phyloP scores from a whole-genome alignment of 352 stramenopile genomes.

The Blastocystis sp. region DNA sequence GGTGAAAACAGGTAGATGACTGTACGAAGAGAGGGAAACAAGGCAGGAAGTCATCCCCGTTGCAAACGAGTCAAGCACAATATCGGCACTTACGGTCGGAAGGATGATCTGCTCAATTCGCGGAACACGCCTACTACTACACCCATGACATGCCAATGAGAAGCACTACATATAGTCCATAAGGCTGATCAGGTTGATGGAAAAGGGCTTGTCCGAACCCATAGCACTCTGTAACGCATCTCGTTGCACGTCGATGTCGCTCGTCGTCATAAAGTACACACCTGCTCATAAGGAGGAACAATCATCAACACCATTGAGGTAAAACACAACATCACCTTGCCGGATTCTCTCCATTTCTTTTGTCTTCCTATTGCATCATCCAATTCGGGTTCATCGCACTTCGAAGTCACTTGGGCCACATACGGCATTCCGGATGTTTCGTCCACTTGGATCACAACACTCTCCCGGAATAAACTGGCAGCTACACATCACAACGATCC shows the following conservation, averaged over 20 bases:
- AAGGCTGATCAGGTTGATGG: not conserved
- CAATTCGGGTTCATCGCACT: not conserved
- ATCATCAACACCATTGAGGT: constrained; percentile 18
- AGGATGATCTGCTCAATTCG: constrained; percentile 34
- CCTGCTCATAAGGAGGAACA: not conserved
- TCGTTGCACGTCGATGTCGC: not conserved
- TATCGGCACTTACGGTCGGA: not conserved
- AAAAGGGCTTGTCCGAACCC: not conserved
- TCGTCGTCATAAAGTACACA: constrained; percentile 7
- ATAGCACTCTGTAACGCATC: not conserved
- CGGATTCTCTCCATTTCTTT: constrained; percentile 11
- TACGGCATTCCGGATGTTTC: not conserved
- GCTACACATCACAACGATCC: not conserved
- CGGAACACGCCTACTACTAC: constrained; percentile 4
- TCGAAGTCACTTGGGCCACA: not conserved
- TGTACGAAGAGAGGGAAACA: constrained; percentile 36
- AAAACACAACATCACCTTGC: constrained; percentile 38
- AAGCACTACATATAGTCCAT: not conserved
- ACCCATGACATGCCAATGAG: not conserved
- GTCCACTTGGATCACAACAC: not conserved
- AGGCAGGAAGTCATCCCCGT: not conserved
- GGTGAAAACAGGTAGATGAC: not conserved
- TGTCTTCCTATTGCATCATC: not conserved
- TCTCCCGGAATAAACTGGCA: constrained; percentile 9
- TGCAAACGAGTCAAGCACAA: not conserved